These are phyloP conservation scores for Sporothrix humicola DNA, from an alignment of 2,329 filamentous ascomycete genomes.

Conservation along the genomic window DNA sequence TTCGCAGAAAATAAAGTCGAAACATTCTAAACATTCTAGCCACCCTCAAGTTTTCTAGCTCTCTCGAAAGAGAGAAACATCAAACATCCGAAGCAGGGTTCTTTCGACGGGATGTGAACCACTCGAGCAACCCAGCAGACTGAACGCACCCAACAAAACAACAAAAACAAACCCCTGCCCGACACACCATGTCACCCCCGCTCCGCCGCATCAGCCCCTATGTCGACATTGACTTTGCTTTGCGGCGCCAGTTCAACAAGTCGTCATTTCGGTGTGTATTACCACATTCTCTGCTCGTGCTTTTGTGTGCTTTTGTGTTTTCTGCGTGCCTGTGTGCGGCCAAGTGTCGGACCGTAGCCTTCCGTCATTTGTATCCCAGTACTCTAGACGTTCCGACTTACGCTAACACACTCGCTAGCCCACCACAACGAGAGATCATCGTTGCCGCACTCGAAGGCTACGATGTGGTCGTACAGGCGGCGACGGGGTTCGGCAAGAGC, in stretches of 20 bases:
- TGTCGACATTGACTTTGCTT: conserved; percentile 74
- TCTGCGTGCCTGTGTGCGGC: background rate
- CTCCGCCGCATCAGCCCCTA: conserved; percentile 56
- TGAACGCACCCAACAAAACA: background rate
- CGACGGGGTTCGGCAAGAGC: conserved; percentile 90
- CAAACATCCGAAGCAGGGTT: background rate
- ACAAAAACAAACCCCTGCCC: background rate
- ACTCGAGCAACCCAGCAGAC: background rate
- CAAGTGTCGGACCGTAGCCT: background rate
- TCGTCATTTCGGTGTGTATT: conserved; percentile 70
- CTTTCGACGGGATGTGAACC: too few species aligned
- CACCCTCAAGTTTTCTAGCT: background rate
- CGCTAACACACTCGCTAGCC: conserved; percentile 54
- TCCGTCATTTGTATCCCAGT: background rate
- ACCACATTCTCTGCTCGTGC: background rate
- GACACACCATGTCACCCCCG: conserved; percentile 34
- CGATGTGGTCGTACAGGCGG: conserved; percentile 93
- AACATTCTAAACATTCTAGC: conserved; percentile 1
- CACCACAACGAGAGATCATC: conserved; percentile 87
- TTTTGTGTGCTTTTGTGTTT: background rate
- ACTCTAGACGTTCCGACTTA: background rate
- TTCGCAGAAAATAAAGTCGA: conserved; percentile 13
- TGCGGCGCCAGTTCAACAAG: conserved; percentile 76
- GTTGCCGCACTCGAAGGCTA: conserved; percentile 77
- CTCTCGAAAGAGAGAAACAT: conserved; percentile 13